Evolutionary conservation across 495 filamentous ascomycete species (phyloP).

Genomic region (Tetracladium setigerum): DNA sequence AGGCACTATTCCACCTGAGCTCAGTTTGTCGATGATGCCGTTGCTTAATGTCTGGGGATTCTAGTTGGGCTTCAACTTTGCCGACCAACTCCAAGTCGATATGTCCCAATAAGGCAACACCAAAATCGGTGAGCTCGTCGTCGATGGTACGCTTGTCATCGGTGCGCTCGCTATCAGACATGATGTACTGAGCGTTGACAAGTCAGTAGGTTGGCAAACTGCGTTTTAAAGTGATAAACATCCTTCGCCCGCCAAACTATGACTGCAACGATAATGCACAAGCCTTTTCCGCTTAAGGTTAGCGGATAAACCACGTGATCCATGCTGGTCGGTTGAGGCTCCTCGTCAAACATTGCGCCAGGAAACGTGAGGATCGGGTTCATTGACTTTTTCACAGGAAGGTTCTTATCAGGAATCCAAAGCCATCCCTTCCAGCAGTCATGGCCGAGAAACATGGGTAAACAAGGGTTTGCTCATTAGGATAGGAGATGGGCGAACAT

Average conservation of each 20-base stretch:
- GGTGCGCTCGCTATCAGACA: conserved; percentile 1
- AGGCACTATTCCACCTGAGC: conserved; percentile 3
- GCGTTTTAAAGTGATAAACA: neutral
- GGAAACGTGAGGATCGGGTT: neutral
- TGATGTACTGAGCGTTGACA: conserved; percentile 1
- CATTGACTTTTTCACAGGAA: neutral
- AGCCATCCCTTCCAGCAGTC: no score
- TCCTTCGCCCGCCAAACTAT: neutral
- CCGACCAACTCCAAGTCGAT: conserved; percentile 3
- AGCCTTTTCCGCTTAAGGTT: neutral
- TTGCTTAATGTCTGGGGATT: conserved; percentile 3
- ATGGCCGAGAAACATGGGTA: no score
- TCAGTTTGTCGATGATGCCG: conserved; percentile 1
- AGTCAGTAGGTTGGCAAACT: neutral
- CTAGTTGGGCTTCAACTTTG: conserved; percentile 4
- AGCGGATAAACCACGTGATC: no score
- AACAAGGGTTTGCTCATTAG: no score
- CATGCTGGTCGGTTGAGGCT: neutral
- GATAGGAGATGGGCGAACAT: no score
- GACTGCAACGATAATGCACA: no score
- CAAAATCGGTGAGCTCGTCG: conserved; percentile 1
- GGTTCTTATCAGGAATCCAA: neutral
- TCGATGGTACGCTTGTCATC: conserved; percentile 1
- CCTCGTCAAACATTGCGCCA: neutral
- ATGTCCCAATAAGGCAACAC: conserved; percentile 1